phyloP scores from a whole-genome alignment of 129 eudicot species.

The Logfia minima region DNA sequence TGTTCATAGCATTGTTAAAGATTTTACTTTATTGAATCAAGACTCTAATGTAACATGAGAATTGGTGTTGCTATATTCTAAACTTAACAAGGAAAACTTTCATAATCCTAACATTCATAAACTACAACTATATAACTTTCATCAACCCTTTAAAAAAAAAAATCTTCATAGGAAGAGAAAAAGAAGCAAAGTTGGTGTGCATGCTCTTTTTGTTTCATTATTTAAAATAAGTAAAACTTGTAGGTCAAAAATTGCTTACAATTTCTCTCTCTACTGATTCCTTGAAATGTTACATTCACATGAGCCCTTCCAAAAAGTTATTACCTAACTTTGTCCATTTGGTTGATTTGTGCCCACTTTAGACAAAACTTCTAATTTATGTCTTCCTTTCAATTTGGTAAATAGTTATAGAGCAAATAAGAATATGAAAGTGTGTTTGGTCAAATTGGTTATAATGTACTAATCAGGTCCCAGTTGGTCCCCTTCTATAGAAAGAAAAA shows the following conservation, averaged over 20 bases:
- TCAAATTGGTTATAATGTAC: conserved; percentile 15
- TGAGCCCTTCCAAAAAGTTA: conserved; percentile 19
- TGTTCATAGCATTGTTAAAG: not conserved
- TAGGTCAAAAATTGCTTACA: not conserved
- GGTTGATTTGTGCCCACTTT: conserved; percentile 8
- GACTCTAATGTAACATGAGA: not conserved
- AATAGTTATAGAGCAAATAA: not conserved
- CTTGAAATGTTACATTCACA: conserved; percentile 12
- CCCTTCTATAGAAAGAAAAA: not conserved
- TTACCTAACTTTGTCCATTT: conserved; percentile 26
- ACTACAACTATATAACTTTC: not conserved
- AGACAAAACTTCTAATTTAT: not conserved
- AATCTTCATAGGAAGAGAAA: too few species aligned
- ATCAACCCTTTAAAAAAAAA: not conserved
- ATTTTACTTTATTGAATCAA: not conserved
- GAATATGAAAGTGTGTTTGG: conserved; percentile 6
- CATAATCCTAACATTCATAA: not conserved
- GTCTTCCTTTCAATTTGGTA: not conserved
- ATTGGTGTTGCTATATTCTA: not conserved
- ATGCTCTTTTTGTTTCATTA: not conserved
- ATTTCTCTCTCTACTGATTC: not conserved
- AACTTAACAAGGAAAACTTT: not conserved
- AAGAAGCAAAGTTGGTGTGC: not conserved
- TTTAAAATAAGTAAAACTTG: not conserved
- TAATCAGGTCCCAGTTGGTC: not conserved